A percentile compares a stretch with the other conserved stretches of the same genome.
These are phyloP conservation scores for Spergularia marina DNA, from an alignment of 148 eudicot species.

Conservation along the genomic window DNA sequence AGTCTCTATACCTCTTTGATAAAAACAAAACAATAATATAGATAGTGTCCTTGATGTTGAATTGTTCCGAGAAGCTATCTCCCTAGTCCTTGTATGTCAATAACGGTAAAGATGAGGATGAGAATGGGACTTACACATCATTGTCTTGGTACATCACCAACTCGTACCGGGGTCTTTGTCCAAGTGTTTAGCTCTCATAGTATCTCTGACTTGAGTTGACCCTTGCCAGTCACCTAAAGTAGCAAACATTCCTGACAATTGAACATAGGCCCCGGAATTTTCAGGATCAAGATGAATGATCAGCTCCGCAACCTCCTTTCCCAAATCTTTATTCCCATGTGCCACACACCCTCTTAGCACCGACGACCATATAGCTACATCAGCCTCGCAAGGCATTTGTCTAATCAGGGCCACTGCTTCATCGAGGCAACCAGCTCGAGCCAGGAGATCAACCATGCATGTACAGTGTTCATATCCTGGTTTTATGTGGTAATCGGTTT, in stretches of 20 bases:
- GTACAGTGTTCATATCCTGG: conserved; percentile 82
- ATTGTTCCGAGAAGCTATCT: background rate
- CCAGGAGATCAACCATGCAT: conserved; percentile 86
- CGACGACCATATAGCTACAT: conserved; percentile 69
- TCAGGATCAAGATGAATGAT: conserved; percentile 64
- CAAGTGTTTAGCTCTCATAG: conserved; percentile 53
- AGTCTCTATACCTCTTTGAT: background rate
- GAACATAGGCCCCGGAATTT: conserved; percentile 71
- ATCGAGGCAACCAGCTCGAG: conserved; percentile 64
- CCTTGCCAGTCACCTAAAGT: conserved; percentile 70
- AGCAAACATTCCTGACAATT: conserved; percentile 72
- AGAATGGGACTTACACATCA: conserved; percentile 20
- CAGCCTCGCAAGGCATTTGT: conserved; percentile 57
- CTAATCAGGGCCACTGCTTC: conserved; percentile 55
- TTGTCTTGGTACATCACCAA: conserved; percentile 30
- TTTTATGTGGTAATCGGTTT: conserved; percentile 43
- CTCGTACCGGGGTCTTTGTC: conserved; percentile 60
- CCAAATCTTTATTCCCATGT: conserved; percentile 60
- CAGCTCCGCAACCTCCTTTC: conserved; percentile 50
- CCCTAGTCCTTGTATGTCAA: background rate
- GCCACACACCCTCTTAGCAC: conserved; percentile 78
- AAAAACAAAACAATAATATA: background rate
- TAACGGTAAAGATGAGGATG: background rate
- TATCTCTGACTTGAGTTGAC: conserved; percentile 54
- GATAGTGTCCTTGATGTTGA: background rate